Percentiles rank a stretch among this genome's conserved stretches.
These are phyloP conservation scores for Chlorella variabilis DNA, from an alignment of 163 green algal genomes.

Conservation along the genomic window DNA sequence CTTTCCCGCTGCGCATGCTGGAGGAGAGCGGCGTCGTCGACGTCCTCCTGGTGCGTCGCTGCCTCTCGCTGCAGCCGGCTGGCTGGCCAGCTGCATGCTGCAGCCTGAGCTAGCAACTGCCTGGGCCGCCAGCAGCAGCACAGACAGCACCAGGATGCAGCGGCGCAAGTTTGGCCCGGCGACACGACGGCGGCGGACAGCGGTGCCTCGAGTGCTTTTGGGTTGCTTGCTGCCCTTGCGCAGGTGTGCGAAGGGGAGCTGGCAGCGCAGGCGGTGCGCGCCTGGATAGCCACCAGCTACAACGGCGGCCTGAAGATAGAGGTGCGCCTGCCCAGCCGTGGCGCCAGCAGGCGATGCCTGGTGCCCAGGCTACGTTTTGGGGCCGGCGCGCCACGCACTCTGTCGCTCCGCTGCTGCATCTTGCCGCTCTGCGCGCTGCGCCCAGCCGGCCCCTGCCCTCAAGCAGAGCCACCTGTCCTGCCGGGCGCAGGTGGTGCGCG, in stretches of 20 bases:
- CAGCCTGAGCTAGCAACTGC: too few relatives aligned
- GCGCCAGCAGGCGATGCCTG: background rate
- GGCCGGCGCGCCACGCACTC: background rate
- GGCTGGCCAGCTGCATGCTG: too few relatives aligned
- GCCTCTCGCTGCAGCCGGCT: too few relatives aligned
- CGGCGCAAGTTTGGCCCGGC: too few relatives aligned
- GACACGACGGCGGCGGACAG: too few relatives aligned
- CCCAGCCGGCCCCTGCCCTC: too few relatives aligned
- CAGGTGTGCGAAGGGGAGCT: slow-evolving; percentile 57
- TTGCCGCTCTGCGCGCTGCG: background rate
- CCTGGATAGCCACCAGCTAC: slow-evolving; percentile 46
- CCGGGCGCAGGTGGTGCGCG: slow-evolving; percentile 56
- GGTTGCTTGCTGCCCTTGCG: too few relatives aligned
- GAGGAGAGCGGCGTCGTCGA: slow-evolving; percentile 70
- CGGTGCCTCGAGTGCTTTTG: too few relatives aligned
- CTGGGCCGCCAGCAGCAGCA: too few relatives aligned
- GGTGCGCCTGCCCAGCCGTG: background rate
- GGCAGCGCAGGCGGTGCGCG: slow-evolving; percentile 39
- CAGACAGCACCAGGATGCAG: too few relatives aligned
- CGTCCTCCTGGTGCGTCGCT: slow-evolving; percentile 66
- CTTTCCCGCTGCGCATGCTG: slow-evolving; percentile 76
- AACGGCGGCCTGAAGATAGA: slow-evolving; percentile 32
- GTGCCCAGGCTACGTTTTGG: too few relatives aligned
- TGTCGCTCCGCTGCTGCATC: background rate
- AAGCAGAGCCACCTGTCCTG: too few relatives aligned